Percentiles rank a stretch among this genome's conserved stretches.
These are phyloP conservation scores for Paramecium bursaria DNA, from an alignment of 73 alveolate species.

Conservation along the genomic window DNA sequence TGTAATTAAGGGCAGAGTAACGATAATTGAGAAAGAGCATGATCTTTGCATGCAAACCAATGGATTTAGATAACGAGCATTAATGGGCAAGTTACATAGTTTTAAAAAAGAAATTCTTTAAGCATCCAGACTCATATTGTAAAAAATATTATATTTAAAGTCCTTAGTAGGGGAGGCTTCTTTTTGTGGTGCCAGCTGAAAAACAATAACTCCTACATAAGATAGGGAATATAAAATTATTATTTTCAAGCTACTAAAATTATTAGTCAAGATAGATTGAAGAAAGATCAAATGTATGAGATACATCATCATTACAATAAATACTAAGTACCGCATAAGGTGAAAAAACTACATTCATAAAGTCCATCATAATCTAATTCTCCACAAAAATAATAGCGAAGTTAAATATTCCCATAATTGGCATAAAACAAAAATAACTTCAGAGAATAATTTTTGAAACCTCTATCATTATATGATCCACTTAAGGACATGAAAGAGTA, in stretches of 20 bases:
- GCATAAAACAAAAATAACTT: background rate
- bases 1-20: constrained; percentile 19
- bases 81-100: constrained; percentile 37
- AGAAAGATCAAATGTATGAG: constrained; percentile 4
- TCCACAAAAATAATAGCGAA: constrained; percentile 4
- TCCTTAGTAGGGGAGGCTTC: constrained; percentile 41
- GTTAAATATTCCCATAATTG: background rate
- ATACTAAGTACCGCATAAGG: constrained; percentile 23
- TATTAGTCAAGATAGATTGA: background rate
- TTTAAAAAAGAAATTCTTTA: constrained; percentile 37
- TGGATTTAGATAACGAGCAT: constrained; percentile 32
- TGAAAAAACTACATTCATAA: constrained; percentile 32
- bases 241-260: background rate
- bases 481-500: background rate
- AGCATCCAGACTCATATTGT: constrained; percentile 54
- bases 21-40: constrained; percentile 1
- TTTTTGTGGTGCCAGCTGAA: constrained; percentile 44
- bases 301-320: constrained; percentile 7
- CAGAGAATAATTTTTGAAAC: background rate
- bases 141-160: constrained; percentile 3
- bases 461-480: constrained; percentile 23
- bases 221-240: constrained; percentile 18
- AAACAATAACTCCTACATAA: background rate
- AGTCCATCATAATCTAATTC: constrained; percentile 21
- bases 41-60: background rate